phyloP scores from a whole-genome alignment of 2,329 filamentous ascomycete genomes.

The Immersiporthe knoxdaviesiana region DNA sequence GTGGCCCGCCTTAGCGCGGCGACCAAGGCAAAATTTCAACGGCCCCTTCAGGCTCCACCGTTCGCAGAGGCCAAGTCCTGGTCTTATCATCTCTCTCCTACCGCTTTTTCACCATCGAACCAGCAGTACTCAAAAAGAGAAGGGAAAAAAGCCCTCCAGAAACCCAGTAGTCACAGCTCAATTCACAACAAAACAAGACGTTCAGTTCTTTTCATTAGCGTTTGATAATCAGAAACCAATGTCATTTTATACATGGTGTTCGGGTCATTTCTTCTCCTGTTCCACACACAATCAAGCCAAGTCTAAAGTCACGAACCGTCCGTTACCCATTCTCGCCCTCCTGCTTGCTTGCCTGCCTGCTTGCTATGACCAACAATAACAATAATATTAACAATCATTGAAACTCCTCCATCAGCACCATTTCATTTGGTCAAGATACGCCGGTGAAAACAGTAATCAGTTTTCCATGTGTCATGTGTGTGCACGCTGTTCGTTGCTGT shows the following conservation, averaged over 20 bases:
- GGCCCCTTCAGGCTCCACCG: too few relatives aligned
- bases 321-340: background rate
- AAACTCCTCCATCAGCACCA: background rate
- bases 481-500: conserved; percentile 1
- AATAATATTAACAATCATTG: background rate
- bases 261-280: background rate
- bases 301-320: background rate
- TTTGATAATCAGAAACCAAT: conserved; percentile 5
- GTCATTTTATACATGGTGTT: conserved; percentile 9
- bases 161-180: background rate
- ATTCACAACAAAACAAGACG: background rate
- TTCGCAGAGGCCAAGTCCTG: too few relatives aligned
- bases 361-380: conserved; percentile 3
- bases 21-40: background rate
- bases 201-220: background rate
- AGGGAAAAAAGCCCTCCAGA: background rate
- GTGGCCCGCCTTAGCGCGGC: background rate
- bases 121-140: background rate
- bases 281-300: background rate
- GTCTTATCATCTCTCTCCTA: too few relatives aligned
- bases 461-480: background rate
- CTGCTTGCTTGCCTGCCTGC: background rate
- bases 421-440: background rate
- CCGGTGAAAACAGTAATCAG: background rate
- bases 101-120: too few relatives aligned